Conservation (phyloP, 345 rosid species). For the Pistacia vera region DNA sequence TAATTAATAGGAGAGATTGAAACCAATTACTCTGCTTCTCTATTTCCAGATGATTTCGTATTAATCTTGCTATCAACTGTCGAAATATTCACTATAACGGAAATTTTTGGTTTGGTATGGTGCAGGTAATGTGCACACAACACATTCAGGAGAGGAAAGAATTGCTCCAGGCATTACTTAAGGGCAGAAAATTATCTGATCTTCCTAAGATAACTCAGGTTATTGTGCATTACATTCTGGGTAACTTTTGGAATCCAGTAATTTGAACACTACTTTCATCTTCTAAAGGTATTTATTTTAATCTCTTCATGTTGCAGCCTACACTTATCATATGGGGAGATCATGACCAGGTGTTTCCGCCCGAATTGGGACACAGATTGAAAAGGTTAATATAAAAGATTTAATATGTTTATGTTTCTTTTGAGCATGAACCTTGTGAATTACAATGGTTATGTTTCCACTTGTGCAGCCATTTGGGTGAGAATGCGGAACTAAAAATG, state of each 20-base stretch:
- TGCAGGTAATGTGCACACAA: conserved; percentile 83
- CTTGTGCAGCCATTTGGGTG: conserved; percentile 62
- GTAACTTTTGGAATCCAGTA: not conserved
- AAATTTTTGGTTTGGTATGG: not conserved
- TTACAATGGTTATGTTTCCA: not conserved
- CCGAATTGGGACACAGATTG: conserved; percentile 77
- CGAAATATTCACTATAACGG: too few species aligned
- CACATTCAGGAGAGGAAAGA: conserved; percentile 71
- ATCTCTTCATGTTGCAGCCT: conserved; percentile 47
- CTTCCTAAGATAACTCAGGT: conserved; percentile 85
- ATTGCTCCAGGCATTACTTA: conserved; percentile 68
- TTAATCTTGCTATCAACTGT: too few species aligned
- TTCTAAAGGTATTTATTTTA: not conserved
- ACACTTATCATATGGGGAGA: conserved; percentile 84
- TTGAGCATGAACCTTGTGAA: not conserved
- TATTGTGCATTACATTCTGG: not conserved
- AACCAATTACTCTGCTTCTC: not conserved
- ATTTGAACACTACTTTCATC: not conserved
- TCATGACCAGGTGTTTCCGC: conserved; percentile 75
- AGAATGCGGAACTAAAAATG: conserved; percentile 52
- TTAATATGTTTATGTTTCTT: not conserved
- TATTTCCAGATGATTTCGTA: too few species aligned
- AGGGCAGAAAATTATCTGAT: conserved; percentile 61
- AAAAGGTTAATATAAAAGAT: conserved; percentile 39
- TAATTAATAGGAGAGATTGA: not conserved